Conservation (phyloP, 2,329 filamentous ascomycete genomes). For the Calonectria ilicicola region DNA sequence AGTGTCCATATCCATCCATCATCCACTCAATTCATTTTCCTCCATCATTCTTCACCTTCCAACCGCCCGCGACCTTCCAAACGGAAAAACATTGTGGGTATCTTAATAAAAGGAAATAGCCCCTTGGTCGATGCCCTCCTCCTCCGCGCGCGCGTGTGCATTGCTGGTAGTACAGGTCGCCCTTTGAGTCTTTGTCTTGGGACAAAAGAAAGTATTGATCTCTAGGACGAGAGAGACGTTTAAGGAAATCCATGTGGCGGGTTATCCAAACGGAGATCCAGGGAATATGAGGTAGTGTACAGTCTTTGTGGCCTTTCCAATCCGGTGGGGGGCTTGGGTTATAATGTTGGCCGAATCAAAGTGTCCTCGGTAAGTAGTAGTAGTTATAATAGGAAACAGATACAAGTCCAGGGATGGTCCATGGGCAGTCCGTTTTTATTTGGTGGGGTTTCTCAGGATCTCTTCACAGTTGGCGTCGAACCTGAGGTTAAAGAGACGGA, state of each 20-base stretch:
- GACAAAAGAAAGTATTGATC: constrained; percentile 40
- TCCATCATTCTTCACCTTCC: constrained; percentile 36
- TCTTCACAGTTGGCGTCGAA: constrained; percentile 97
- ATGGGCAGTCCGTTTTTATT: constrained; percentile 53
- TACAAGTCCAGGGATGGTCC: constrained; percentile 40
- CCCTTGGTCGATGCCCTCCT: constrained; percentile 43
- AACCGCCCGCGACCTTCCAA: constrained; percentile 45
- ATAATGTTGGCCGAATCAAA: constrained; percentile 34
- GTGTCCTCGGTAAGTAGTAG: constrained; percentile 36
- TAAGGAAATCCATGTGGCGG: constrained; percentile 40
- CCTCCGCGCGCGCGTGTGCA: constrained; percentile 43
- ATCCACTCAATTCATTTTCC: constrained; percentile 24
- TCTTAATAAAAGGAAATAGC: constrained; percentile 51
- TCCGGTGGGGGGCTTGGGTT: constrained; percentile 35
- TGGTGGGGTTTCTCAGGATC: constrained; percentile 75
- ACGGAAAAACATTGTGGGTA: constrained; percentile 50
- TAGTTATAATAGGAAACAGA: constrained; percentile 34
- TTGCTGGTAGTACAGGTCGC: constrained; percentile 50
- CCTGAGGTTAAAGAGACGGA: constrained; percentile 90
- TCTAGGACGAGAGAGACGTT: constrained; percentile 39
- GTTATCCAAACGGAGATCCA: constrained; percentile 41
- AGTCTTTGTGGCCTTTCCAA: constrained; percentile 41
- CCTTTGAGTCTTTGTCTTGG: constrained; percentile 42
- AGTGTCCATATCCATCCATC: constrained; percentile 28
- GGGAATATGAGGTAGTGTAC: constrained; percentile 45